Evolutionary conservation across 2,329 filamentous ascomycete species (phyloP).

Genomic region (Fusarium falciforme): DNA sequence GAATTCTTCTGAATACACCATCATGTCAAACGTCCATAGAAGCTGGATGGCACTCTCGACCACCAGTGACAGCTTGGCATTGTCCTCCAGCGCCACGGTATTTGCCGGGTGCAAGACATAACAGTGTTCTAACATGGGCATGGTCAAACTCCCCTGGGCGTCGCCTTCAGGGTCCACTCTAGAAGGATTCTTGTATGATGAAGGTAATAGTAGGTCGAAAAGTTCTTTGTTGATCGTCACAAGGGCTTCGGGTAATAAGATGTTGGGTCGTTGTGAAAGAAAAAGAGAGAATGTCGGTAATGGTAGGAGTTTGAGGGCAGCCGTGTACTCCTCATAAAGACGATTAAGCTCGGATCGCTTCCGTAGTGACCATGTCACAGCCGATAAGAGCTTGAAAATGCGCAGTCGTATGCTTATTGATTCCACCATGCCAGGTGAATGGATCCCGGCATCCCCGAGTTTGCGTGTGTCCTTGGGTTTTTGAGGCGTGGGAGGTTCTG

Average conservation of each 20-base stretch:
- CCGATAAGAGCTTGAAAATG: slow-evolving; percentile 67
- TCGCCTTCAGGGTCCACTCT: slow-evolving; percentile 52
- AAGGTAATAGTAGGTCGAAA: slow-evolving; percentile 57
- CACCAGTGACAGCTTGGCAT: slow-evolving; percentile 77
- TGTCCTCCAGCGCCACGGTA: slow-evolving; percentile 70
- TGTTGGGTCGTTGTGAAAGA: slow-evolving; percentile 51
- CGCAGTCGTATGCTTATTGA: slow-evolving; percentile 72
- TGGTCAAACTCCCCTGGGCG: slow-evolving; percentile 54
- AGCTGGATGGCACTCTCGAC: slow-evolving; percentile 74
- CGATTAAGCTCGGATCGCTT: slow-evolving; percentile 57
- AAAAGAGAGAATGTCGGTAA: slow-evolving; percentile 68
- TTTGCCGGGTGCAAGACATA: slow-evolving; percentile 76
- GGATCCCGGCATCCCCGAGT: slow-evolving; percentile 32
- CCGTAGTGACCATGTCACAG: slow-evolving; percentile 60
- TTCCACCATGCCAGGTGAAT: slow-evolving; percentile 55
- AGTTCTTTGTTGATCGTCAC: slow-evolving; percentile 60
- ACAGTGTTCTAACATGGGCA: slow-evolving; percentile 63
- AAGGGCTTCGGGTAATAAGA: slow-evolving; percentile 52
- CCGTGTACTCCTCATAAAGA: slow-evolving; percentile 69
- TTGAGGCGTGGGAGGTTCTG: slow-evolving; percentile 59
- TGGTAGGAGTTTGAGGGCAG: slow-evolving; percentile 68
- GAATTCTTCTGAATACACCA: slow-evolving; percentile 52
- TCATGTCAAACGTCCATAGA: slow-evolving; percentile 52
- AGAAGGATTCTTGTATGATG: slow-evolving; percentile 54
- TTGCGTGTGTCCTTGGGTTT: slow-evolving; percentile 47